Base-by-base conservation (phyloP, 1,284 basidiomycete species). In the Ceratobasidium sp. region DNA sequence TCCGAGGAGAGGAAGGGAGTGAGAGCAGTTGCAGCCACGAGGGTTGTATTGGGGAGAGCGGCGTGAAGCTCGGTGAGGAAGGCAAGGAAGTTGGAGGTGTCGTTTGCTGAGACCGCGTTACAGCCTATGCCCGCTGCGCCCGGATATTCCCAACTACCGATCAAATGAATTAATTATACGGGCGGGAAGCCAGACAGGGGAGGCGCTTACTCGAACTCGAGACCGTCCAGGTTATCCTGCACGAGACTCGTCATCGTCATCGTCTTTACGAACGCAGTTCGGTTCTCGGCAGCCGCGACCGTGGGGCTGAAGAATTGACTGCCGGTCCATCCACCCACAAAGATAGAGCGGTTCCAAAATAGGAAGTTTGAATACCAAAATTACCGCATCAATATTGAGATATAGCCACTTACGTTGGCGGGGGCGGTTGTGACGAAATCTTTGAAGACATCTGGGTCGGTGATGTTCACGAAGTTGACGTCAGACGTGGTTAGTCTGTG, bases 131-230 rank as follows among this genome's bases (percentile, higher is more conserved):
- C 85, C 1, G 65, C 72, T 1, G 81, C 79, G 50, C 83, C 84
- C 9, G 86, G 86, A 79, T 86, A 86, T 78, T 85, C 85, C 85
- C 85, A 86, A 77, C 86, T 85, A 73, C 63, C n/a, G 64, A 75
- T 17, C n/a, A 19, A 22, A 22, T 50, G 6, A 24, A 24, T 9
- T n/a, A 0, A 36, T 4, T 29, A 41, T 41, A 41, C 11, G 36
- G 6, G 36, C 11, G 6, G 24, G 0, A 2, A n/a, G 19, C 24
- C 24, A 72, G 17, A 27, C 5, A 19, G 2, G 8, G 29, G 57
- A 24, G 36, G 11, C 14, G 69, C 77, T 53, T 62, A 77, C 76
- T 77, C 76, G 33, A 86, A 82, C 75, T 86, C 85, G 76, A 87
- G 82, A 29, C 86, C 86, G 76, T 87, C 86, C 1, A 87, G 78